Base-by-base conservation (phyloP, 768 basidiomycete genomes). In the Gymnopilus junonius region DNA sequence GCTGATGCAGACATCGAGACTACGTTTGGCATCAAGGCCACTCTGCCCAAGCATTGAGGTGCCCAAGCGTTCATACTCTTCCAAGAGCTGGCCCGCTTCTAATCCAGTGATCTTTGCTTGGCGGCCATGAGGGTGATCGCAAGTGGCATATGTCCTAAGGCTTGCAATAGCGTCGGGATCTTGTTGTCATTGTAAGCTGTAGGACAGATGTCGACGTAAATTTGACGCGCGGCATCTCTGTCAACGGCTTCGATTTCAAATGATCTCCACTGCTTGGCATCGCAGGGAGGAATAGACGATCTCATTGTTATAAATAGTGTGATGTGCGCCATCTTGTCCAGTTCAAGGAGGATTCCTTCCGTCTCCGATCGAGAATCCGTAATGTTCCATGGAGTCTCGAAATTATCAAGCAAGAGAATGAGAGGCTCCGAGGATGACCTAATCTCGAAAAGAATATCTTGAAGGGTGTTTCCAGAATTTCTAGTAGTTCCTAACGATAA, bases 361-460 rank as follows among this genome's bases (percentile, higher is more conserved):
- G 23, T 23, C 20, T 51, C 35, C 25, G 31, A 20, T 20, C 34
- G 23, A 14, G 54, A 40, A 15, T 55, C 25, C 35, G 23, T 23
- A 11, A 65, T 54, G 31, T 75, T 71, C 79, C 78, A 80, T 4
- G 75, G 70, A 0, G 77, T 78, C 68, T 81, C 80, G 45, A 81
- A 78, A 60, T 80, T 77, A 50, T 81, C 78, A 5, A 81, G 65
- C 31, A 80, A 60, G n/a, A 81, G 29, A 40, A 80, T 35, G 10
- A 72, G 66, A 8, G 68, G 72, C 4, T 70, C 65, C 21, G 65
- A 64, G 14, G 67, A 60, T 10, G 51, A 25, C 20, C 61, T 32
- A 15, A 74, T 68, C 46, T 72, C 72, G 1, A 55, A 57, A 12
- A 72, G 42, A 53, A 71, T 66, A 53, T 70, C 61, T 8, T 34